Evolutionary conservation across 2,329 filamentous ascomycete species (phyloP).

Genomic region (Fusarium subglutinans): DNA sequence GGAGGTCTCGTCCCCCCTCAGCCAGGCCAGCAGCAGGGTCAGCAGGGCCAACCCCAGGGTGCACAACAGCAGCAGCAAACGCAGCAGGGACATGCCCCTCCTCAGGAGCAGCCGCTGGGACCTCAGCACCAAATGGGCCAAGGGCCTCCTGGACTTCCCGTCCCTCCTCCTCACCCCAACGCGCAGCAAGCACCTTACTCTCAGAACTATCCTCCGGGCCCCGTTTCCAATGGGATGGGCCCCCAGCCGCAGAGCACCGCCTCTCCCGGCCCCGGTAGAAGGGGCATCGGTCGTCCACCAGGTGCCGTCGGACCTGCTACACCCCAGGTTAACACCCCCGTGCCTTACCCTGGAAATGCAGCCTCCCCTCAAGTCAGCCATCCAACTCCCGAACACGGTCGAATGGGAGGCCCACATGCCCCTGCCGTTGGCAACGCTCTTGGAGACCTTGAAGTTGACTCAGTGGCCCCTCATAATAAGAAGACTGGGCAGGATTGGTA

Average conservation of each 20-base stretch:
- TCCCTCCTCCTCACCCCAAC: slow-evolving; percentile 66
- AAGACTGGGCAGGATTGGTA: slow-evolving; percentile 94
- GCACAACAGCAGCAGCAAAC: slow-evolving; percentile 56
- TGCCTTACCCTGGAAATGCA: slow-evolving; percentile 83
- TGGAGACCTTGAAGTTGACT: slow-evolving; percentile 86
- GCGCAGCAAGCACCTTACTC: slow-evolving; percentile 78
- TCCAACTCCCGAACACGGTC: slow-evolving; percentile 75
- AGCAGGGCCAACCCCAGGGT: slow-evolving; percentile 55
- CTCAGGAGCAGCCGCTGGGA: slow-evolving; percentile 69
- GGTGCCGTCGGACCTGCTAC: slow-evolving; percentile 77
- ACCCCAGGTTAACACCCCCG: slow-evolving; percentile 88
- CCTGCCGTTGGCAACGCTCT: slow-evolving; percentile 70
- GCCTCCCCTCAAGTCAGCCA: slow-evolving; percentile 89
- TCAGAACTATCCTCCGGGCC: slow-evolving; percentile 71
- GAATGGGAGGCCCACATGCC: slow-evolving; percentile 61
- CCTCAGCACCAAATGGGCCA: slow-evolving; percentile 71
- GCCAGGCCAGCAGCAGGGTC: slow-evolving; percentile 68
- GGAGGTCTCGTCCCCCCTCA: slow-evolving; percentile 84
- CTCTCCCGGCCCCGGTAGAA: slow-evolving; percentile 85
- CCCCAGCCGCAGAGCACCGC: slow-evolving; percentile 85
- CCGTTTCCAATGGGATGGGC: slow-evolving; percentile 75
- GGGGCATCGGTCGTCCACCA: slow-evolving; percentile 73
- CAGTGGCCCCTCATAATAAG: slow-evolving; percentile 86
- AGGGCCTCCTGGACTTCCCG: slow-evolving; percentile 74
- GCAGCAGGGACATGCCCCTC: slow-evolving; percentile 66